Conservation (phyloP, 805 yeast species). For the Nakazawaea pomicola region DNA sequence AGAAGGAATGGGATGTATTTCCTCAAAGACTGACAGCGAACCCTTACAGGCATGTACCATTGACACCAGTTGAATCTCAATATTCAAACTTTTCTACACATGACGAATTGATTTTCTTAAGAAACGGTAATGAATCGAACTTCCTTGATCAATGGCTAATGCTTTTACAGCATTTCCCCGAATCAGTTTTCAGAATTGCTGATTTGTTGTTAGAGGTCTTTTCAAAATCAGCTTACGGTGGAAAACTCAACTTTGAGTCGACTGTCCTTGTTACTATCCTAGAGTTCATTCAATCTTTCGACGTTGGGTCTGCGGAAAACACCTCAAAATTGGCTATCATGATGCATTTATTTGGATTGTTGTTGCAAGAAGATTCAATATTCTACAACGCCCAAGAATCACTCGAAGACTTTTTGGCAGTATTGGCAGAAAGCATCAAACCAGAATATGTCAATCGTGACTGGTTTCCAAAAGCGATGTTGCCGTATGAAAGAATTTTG, state of each 20-base stretch:
- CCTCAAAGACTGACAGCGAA: slow-evolving; percentile 13
- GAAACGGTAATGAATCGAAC: slow-evolving; percentile 30
- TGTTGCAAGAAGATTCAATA: slow-evolving; percentile 34
- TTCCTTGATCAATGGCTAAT: slow-evolving; percentile 38
- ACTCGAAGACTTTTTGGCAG: slow-evolving; percentile 30
- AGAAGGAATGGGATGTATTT: slow-evolving; percentile 27
- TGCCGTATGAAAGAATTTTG: slow-evolving; percentile 50
- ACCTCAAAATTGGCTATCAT: slow-evolving; percentile 32
- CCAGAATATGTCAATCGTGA: slow-evolving; percentile 35
- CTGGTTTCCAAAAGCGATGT: slow-evolving; percentile 58
- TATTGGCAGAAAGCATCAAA: slow-evolving; percentile 31
- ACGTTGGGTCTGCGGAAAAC: slow-evolving; percentile 19
- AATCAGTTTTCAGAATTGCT: slow-evolving; percentile 28
- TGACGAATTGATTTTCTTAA: slow-evolving; percentile 34
- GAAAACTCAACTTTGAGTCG: slow-evolving; percentile 27
- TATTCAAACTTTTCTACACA: slow-evolving; percentile 31
- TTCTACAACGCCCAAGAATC: slow-evolving; percentile 29
- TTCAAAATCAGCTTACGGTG: slow-evolving; percentile 27
- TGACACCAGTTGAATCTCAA: slow-evolving; percentile 32
- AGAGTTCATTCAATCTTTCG: slow-evolving; percentile 30
- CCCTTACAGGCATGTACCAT: slow-evolving; percentile 22
- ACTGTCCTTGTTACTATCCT: slow-evolving; percentile 33
- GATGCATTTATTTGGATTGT: slow-evolving; percentile 36
- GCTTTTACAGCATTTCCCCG: slow-evolving; percentile 39
- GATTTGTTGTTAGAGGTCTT: slow-evolving; percentile 33